phyloP scores from a whole-genome alignment of 2,329 filamentous ascomycete genomes.

The Hypoxylon rubiginosum region DNA sequence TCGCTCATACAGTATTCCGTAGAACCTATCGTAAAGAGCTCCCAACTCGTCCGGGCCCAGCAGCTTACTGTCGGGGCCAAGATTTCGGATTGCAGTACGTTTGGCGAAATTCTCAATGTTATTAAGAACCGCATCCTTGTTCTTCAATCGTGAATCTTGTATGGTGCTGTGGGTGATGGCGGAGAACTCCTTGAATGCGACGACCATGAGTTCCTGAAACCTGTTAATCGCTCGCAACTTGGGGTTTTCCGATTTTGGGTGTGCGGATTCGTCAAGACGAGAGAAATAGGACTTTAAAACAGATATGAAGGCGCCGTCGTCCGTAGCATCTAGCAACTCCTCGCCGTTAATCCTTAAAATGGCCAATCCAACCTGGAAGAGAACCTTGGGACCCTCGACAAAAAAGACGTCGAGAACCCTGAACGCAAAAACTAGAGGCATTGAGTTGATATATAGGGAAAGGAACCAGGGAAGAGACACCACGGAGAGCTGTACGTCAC shows the following conservation, averaged over 20 bases:
- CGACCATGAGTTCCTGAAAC: constrained; percentile 99
- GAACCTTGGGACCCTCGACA: constrained; percentile 94
- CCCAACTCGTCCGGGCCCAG: constrained; percentile 88
- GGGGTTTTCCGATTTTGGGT: constrained; percentile 94
- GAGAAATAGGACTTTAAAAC: constrained; percentile 96
- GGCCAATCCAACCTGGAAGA: constrained; percentile 97
- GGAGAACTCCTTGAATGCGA: constrained; percentile 98
- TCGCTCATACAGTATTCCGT: constrained; percentile 89
- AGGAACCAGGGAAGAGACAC: constrained; percentile 98
- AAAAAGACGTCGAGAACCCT: constrained; percentile 98
- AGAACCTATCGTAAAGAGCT: constrained; percentile 94
- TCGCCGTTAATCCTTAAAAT: constrained; percentile 98
- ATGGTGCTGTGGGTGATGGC: constrained; percentile 95
- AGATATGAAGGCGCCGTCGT: constrained; percentile 97
- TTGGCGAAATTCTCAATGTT: constrained; percentile 99
- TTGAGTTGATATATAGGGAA: constrained; percentile 98
- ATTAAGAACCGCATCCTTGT: constrained; percentile 93
- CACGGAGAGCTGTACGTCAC: constrained; percentile 95
- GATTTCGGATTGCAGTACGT: constrained; percentile 93
- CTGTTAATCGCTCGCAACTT: constrained; percentile 94
- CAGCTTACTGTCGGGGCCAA: constrained; percentile 95
- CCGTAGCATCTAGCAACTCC: constrained; percentile 90
- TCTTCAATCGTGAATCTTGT: constrained; percentile 87
- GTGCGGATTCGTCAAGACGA: constrained; percentile 92
- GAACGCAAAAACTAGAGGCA: constrained; percentile 98